These are phyloP conservation scores for Fomitopsis serialis DNA, from an alignment of 768 basidiomycete genomes.

Conservation along the genomic window DNA sequence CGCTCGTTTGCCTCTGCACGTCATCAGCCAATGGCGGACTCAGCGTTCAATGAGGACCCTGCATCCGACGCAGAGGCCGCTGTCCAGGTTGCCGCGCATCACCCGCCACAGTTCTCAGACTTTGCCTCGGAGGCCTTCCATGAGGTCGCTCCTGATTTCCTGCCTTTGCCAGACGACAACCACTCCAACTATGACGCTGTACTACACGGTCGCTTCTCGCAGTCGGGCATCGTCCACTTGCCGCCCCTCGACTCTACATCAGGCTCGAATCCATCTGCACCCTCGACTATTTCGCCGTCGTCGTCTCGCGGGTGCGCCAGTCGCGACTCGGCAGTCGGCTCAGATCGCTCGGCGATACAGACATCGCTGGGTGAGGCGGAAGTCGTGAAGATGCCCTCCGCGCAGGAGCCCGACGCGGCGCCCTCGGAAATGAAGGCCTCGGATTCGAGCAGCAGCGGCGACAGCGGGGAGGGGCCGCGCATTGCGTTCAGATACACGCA, in stretches of 20 bases:
- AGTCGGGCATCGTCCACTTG: conserved; percentile 25
- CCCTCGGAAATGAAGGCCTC: conserved; percentile 1
- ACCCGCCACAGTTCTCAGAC: conserved; percentile 16
- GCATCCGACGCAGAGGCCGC: not conserved
- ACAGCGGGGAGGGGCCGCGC: conserved; percentile 27
- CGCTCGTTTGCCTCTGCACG: conserved; percentile 10
- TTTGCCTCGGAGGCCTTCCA: conserved; percentile 7
- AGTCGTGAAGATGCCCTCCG: conserved; percentile 6
- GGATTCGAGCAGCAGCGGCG: conserved; percentile 12
- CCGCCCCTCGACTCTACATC: conserved; percentile 13
- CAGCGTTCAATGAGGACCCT: not conserved
- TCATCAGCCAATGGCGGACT: not conserved
- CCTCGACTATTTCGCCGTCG: conserved; percentile 1
- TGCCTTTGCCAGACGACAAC: not conserved
- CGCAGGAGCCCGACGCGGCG: conserved; percentile 2
- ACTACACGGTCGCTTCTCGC: conserved; percentile 16
- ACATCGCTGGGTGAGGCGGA: not conserved
- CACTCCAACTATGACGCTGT: not conserved
- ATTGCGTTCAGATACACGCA: conserved; percentile 66
- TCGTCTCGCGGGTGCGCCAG: conserved; percentile 9
- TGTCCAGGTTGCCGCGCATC: conserved; percentile 13
- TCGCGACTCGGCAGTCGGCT: conserved; percentile 1
- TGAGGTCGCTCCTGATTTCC: no score
- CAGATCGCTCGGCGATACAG: not conserved
- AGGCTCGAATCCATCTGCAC: conserved; percentile 2